These are phyloP conservation scores for Gastrolobium villosum DNA, from an alignment of 306 rosid genomes.

Conservation along the genomic window DNA sequence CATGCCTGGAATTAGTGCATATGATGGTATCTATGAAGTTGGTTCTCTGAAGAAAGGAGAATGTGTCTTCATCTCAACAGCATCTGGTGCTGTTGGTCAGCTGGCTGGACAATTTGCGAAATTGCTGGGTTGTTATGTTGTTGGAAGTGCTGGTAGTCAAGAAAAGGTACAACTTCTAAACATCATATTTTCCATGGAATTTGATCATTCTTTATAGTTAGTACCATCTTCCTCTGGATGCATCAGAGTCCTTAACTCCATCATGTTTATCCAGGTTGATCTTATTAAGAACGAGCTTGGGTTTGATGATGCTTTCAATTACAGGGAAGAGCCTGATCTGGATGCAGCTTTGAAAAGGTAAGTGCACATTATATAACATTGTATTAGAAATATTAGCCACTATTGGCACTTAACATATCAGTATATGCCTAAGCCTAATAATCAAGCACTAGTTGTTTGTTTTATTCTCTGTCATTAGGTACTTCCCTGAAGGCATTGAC, in stretches of 20 bases:
- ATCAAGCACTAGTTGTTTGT: not conserved
- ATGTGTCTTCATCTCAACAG: slow-evolving; percentile 47
- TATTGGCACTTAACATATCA: not conserved
- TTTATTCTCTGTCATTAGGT: slow-evolving; percentile 28
- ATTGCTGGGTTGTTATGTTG: slow-evolving; percentile 53
- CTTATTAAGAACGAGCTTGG: slow-evolving; percentile 51
- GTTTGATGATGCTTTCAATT: slow-evolving; percentile 53
- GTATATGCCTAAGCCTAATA: not conserved
- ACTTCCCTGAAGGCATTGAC: slow-evolving; percentile 52
- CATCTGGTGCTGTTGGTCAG: slow-evolving; percentile 55
- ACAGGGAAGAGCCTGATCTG: slow-evolving; percentile 49
- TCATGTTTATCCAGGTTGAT: slow-evolving; percentile 48
- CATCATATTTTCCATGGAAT: not conserved
- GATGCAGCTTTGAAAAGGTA: slow-evolving; percentile 49
- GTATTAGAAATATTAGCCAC: not conserved
- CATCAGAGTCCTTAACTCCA: not conserved
- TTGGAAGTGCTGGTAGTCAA: slow-evolving; percentile 51
- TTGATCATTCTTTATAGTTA: not conserved
- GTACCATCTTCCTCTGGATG: not conserved
- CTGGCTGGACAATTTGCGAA: slow-evolving; percentile 49
- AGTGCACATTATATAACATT: not conserved
- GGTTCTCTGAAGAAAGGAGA: slow-evolving; percentile 44
- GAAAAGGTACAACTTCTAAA: slow-evolving; percentile 39
- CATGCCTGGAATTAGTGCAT: slow-evolving; percentile 54
- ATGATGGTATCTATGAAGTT: slow-evolving; percentile 42